Evolutionary conservation across 2,329 filamentous ascomycete species (phyloP).

Genomic region (Myriosclerotinia scirpicola): DNA sequence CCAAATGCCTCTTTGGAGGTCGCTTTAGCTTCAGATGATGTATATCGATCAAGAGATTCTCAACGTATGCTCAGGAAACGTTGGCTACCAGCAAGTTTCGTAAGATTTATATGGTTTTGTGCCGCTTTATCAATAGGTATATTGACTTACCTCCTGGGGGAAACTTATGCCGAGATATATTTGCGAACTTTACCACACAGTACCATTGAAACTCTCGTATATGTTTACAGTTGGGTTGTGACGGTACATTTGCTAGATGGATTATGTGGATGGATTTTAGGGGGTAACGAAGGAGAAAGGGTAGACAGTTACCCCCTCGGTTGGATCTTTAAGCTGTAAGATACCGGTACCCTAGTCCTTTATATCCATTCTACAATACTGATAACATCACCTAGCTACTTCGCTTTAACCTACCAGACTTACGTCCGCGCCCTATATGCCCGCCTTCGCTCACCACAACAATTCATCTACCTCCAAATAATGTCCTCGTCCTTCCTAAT

Average conservation of each 20-base stretch:
- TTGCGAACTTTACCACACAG: conserved; percentile 65
- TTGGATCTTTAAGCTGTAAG: conserved; percentile 69
- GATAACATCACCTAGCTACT: conserved; percentile 46
- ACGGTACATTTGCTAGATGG: conserved; percentile 65
- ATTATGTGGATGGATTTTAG: conserved; percentile 65
- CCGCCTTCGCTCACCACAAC: conserved; percentile 61
- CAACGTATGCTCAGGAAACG: conserved; percentile 36
- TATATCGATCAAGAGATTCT: conserved; percentile 26
- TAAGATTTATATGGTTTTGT: conserved; percentile 70
- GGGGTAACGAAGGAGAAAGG: conserved; percentile 63
- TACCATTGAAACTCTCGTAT: conserved; percentile 65
- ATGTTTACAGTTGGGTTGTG: conserved; percentile 69
- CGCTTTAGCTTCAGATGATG: conserved; percentile 34
- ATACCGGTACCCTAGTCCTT: background rate
- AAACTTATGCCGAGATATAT: conserved; percentile 69
- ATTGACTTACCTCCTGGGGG: conserved; percentile 65
- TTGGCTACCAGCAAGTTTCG: conserved; percentile 66
- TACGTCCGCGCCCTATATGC: conserved; percentile 70
- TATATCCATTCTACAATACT: conserved; percentile 3
- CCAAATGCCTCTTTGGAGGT: conserved; percentile 39
- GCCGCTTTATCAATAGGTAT: conserved; percentile 61
- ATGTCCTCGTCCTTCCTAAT: conserved; percentile 64
- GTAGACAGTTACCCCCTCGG: conserved; percentile 70
- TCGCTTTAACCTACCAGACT: conserved; percentile 69
- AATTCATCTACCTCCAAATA: conserved; percentile 65